Evolutionary conservation across 208 protist species (phyloP).

Genomic region (Strigomonas culicis): DNA sequence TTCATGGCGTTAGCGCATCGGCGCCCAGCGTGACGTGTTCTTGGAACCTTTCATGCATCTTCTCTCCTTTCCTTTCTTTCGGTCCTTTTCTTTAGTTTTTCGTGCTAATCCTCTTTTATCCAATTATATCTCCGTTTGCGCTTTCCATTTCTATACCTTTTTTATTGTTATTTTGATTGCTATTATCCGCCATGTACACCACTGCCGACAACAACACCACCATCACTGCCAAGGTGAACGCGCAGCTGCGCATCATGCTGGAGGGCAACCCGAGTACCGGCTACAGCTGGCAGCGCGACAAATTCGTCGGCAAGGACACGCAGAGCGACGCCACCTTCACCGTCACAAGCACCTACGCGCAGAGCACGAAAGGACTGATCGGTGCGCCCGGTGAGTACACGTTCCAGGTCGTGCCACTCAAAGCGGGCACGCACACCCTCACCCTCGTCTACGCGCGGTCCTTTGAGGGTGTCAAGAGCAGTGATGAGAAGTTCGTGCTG

Average conservation of each 20-base stretch:
- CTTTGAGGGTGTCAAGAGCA: constrained; percentile 25
- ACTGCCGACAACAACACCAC: constrained; percentile 16
- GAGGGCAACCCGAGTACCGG: constrained; percentile 67
- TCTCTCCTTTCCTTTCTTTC: constrained; percentile 3
- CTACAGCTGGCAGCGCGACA: constrained; percentile 48
- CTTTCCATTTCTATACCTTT: constrained; percentile 12
- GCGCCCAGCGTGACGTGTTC: too few species aligned
- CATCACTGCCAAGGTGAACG: constrained; percentile 19
- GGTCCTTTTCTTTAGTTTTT: constrained; percentile 8
- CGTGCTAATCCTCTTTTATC: not conserved
- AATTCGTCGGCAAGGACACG: constrained; percentile 14
- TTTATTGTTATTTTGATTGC: constrained; percentile 10
- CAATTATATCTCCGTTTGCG: constrained; percentile 1
- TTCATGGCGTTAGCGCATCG: too few species aligned
- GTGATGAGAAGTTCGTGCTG: constrained; percentile 34
- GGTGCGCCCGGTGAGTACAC: constrained; percentile 34
- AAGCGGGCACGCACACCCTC: constrained; percentile 29
- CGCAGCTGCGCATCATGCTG: constrained; percentile 31
- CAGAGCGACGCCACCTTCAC: constrained; percentile 26
- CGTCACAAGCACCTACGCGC: constrained; percentile 12
- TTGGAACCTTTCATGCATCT: not conserved
- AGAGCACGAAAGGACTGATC: constrained; percentile 16
- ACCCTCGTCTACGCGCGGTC: constrained; percentile 42
- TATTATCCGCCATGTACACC: not conserved
- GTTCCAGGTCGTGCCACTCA: constrained; percentile 35